Evolutionary conservation across 768 basidiomycete genomes (phyloP), one percentile per base, ranked within the genome.

Genomic region (Pisolithus tinctorius): DNA sequence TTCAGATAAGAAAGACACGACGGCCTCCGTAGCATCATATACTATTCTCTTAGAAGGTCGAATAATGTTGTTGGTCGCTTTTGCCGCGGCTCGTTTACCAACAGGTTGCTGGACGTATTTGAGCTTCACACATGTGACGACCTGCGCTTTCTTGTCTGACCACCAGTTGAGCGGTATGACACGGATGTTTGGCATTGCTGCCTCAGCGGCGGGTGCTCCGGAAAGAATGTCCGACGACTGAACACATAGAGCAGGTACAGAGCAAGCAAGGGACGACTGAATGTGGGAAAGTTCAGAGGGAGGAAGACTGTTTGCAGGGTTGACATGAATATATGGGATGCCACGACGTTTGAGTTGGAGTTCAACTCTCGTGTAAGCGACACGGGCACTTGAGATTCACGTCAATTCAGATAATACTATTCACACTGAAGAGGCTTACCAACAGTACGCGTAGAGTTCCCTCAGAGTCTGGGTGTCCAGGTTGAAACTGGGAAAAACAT

Each of bases 111-210:
- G 89, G 29, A 91, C 88, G 58, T 92, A 90, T 69, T 90, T 90
- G 29, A 95, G 74, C 63, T 92, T 93, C 36, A 94, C 90, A 56
- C 88, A 90, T 0, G 91, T 94, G 20, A 93, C 83, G 13, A 93
- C 88, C 77, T 88, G 56, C 3, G 84, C 85, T 54, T 81, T 83
- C 55, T 82, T 82, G 45, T 86, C 81, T 4, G 84, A 86, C 93
- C 93, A 94, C 93, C 93, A 94, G 55, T 91, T 85, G 14, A 91
- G 73, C 7, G 91, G 88, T 55, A 91, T 86, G 46, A 94, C 86
- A 37, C 86, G 84, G 47, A 94, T 91, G 61, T 90, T 92, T 6
- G 90, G 84, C 88, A 93, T 90, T 4, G 92, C 92, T 4, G 92
- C 92, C 62, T 94, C 92, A 20, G 85, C 88, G 4, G 91, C 92